A percentile compares a stretch with the other conserved stretches of the same genome.
Evolutionary conservation across 2,329 filamentous ascomycete genomes (phyloP).

Genomic region (Fusarium mundagurra): DNA sequence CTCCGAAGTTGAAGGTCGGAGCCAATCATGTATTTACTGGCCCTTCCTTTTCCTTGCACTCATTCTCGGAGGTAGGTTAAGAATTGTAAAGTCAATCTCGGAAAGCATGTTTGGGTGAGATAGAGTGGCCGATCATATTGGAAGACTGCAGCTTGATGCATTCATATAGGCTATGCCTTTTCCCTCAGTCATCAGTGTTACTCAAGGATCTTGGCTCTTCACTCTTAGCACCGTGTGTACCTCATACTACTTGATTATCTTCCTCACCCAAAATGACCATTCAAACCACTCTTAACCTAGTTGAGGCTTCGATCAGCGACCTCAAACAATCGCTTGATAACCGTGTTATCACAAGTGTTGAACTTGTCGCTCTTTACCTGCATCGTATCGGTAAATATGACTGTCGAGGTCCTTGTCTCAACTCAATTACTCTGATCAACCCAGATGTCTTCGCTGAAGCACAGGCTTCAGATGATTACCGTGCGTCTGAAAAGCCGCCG

Average conservation of each 20-base stretch:
- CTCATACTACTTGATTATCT: background rate
- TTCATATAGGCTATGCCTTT: background rate
- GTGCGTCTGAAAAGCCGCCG: slow-evolving; percentile 33
- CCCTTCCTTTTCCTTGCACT: too few species aligned
- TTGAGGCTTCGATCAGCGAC: background rate
- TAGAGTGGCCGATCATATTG: too few species aligned
- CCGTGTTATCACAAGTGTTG: slow-evolving; percentile 32
- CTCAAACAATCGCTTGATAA: background rate
- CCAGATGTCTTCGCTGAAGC: slow-evolving; percentile 41
- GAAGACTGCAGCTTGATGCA: too few species aligned
- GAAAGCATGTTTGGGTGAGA: too few species aligned
- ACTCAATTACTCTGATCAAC: slow-evolving; percentile 45
- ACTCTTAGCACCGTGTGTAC: too few species aligned
- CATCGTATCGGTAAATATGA: slow-evolving; percentile 43
- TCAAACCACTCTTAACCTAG: accelerated
- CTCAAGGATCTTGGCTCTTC: background rate
- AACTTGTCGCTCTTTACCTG: slow-evolving; percentile 43
- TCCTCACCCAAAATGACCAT: background rate
- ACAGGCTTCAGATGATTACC: slow-evolving; percentile 41
- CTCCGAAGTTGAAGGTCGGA: accelerated
- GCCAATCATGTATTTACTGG: background rate
- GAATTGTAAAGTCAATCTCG: background rate
- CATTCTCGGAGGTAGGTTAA: background rate
- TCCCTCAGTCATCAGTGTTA: too few species aligned
- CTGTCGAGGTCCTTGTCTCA: slow-evolving; percentile 37